A percentile compares a stretch with the other conserved stretches of the same genome.
phyloP scores from a whole-genome alignment of 768 basidiomycete genomes.

The Pleurotus giganteus region DNA sequence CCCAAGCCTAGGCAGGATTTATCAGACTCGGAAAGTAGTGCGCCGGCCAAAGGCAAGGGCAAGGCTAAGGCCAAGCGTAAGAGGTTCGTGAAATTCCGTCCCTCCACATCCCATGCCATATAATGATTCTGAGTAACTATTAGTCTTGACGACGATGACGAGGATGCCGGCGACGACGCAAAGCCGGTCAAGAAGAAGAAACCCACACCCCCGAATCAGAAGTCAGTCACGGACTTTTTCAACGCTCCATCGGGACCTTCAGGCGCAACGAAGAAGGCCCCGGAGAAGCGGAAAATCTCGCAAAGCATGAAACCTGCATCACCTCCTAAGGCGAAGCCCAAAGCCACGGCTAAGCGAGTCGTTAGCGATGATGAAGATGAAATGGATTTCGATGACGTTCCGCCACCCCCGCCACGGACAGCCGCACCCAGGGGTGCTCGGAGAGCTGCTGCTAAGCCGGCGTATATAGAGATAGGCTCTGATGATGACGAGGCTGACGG shows the following conservation, averaged over 20 bases:
- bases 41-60: conserved; percentile 18
- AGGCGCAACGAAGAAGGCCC: conserved; percentile 34
- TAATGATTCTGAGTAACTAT: conserved; percentile 7
- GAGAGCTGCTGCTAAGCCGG: conserved; percentile 44
- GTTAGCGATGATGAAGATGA: conserved; percentile 44
- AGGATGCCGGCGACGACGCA: conserved; percentile 33
- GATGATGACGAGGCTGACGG: conserved; percentile 43
- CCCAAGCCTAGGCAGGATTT: conserved; percentile 10
- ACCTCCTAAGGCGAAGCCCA: conserved; percentile 48
- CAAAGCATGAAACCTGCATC: conserved; percentile 60
- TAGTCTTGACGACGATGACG: conserved; percentile 37
- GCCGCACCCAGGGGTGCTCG: conserved; percentile 48
- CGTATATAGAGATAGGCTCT: conserved; percentile 60
- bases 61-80: conserved; percentile 58
- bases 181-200: conserved; percentile 58
- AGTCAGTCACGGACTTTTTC: conserved; percentile 61
- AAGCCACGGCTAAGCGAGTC: conserved; percentile 37
- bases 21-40: conserved; percentile 13
- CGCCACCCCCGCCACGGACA: conserved; percentile 38
- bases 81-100: conserved; percentile 40
- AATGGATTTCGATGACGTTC: conserved; percentile 39
- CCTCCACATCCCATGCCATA: not conserved
- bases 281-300: conserved; percentile 47
- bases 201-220: conserved; percentile 32
- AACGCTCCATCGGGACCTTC: conserved; percentile 34